Percentiles rank a stretch among this genome's conserved stretches.
These are phyloP conservation scores for Fusarium napiforme DNA, from an alignment of 2,329 filamentous ascomycete genomes.

Conservation along the genomic window DNA sequence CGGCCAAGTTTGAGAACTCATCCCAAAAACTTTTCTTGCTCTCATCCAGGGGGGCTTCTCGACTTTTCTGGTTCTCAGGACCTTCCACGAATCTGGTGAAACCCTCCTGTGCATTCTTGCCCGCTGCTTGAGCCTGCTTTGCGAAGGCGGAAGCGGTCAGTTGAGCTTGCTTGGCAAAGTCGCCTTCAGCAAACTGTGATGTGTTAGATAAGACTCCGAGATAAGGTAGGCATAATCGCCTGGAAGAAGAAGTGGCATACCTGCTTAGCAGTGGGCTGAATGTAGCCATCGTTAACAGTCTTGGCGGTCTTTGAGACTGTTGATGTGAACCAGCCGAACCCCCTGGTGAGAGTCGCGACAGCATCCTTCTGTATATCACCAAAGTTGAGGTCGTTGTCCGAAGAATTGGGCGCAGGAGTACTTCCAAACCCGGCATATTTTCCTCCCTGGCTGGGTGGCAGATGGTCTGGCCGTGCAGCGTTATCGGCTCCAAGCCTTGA, in stretches of 20 bases:
- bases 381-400: conserved; percentile 66
- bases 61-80: conserved; percentile 53
- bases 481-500: conserved; percentile 86
- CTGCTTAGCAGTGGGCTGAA: conserved; percentile 92
- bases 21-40: conserved; percentile 92
- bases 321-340: conserved; percentile 92
- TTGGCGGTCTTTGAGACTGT: conserved; percentile 92
- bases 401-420: conserved; percentile 67
- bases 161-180: conserved; percentile 76
- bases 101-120: conserved; percentile 79
- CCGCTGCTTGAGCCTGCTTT: conserved; percentile 73
- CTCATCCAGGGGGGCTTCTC: conserved; percentile 62
- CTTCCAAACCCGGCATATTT: conserved; percentile 94
- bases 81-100: conserved; percentile 92
- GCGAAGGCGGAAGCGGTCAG: conserved; percentile 73
- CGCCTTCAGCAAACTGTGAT: conserved; percentile 78
- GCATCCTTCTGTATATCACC: conserved; percentile 94
- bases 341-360: conserved; percentile 86
- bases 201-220: conserved; percentile 39
- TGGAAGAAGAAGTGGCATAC: conserved; percentile 56
- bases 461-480: conserved; percentile 74
- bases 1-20: conserved; percentile 79
- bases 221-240: background rate
- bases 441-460: conserved; percentile 90
- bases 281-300: conserved; percentile 88